phyloP scores from a whole-genome alignment of 2,329 filamentous ascomycete species.

The Chrysoporthe puriensis region DNA sequence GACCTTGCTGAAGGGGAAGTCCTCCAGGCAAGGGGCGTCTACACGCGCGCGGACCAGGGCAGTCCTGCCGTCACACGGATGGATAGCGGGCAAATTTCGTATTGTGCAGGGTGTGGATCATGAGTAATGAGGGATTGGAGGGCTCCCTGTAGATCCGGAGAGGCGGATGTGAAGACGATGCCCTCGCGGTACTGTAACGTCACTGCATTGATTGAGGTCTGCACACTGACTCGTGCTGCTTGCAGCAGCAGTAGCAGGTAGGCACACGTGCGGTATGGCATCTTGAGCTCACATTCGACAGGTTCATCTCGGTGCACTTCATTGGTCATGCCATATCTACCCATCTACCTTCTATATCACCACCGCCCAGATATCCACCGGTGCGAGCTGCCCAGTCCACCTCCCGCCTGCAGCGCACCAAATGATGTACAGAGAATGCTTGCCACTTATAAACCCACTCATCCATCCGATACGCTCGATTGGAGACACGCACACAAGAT shows the following conservation, averaged over 20 bases:
- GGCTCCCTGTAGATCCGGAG: too few relatives aligned
- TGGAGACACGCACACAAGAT: conserved; percentile 4
- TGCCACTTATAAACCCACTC: conserved; percentile 2
- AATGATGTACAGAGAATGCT: conserved; percentile 19
- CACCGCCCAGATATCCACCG: conserved; percentile 4
- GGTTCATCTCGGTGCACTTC: not conserved
- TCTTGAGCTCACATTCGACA: not conserved
- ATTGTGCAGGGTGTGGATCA: not conserved
- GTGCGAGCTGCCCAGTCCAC: not conserved
- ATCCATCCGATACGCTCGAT: not conserved
- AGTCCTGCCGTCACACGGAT: not conserved
- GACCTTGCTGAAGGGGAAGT: not conserved
- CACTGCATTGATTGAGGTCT: too few relatives aligned
- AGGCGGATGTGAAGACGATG: too few relatives aligned
- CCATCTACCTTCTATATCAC: conserved; percentile 4
- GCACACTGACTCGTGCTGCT: too few relatives aligned
- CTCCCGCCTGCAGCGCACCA: not conserved
- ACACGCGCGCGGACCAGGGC: not conserved
- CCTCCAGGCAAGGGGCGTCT: not conserved
- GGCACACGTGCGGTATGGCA: not conserved
- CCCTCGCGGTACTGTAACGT: too few relatives aligned
- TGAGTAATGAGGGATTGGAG: not conserved
- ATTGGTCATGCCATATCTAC: conserved; percentile 2
- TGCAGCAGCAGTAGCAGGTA: too few relatives aligned
- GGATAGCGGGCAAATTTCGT: not conserved